Base-by-base conservation (phyloP, 441 rosid genomes). In the Biscutella laevigata region DNA sequence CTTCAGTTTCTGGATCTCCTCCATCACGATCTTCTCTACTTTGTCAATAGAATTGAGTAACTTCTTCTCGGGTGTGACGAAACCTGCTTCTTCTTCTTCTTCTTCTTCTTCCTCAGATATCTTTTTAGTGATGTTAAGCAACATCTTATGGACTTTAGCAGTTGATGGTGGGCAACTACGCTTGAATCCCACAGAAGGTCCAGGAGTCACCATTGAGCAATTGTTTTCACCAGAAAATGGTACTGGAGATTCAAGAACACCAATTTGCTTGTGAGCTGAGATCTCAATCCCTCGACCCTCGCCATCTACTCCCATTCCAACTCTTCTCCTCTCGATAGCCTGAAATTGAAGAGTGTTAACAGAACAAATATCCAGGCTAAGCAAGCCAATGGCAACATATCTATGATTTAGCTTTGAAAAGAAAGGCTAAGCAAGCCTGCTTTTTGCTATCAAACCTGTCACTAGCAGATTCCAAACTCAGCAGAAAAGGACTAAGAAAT, bases 271-370 rank as follows among this genome's bases (percentile, higher is more conserved):
- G 3, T 51, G 28, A 42, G 49, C 14, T 12, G 76, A 80, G 60
- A 53, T 72, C 69, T 63, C 81, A 11, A 20, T 24, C 55, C 45
- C 71, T 19, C 20, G 88, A 75, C 73, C 86, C 33, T 73, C 75
- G 37, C 14, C 20, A 17, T 17, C 63, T 26, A 45, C 78, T 76
- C 84, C 69, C 51, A 73, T 29, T 57, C 16, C 42, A n/a, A n/a
- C n/a, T 65, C 98, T 74, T 54, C 77, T 77, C 57, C 89, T 83
- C 72, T 83, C 86, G 46, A 79, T 74, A 11, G 86, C 90, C 98
- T 87, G 61, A n/a, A 34, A 10, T 38, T 8, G 5, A 59, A 54
- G 43, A 25, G 30, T n/a, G 6, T 13, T 12, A 14, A 45, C 33
- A 11, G 12, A 10, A 40, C 34, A 28, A 52, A 41, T 11, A 29